phyloP scores from a whole-genome alignment of 495 filamentous ascomycete species.

The Lentithecium fluviatile region DNA sequence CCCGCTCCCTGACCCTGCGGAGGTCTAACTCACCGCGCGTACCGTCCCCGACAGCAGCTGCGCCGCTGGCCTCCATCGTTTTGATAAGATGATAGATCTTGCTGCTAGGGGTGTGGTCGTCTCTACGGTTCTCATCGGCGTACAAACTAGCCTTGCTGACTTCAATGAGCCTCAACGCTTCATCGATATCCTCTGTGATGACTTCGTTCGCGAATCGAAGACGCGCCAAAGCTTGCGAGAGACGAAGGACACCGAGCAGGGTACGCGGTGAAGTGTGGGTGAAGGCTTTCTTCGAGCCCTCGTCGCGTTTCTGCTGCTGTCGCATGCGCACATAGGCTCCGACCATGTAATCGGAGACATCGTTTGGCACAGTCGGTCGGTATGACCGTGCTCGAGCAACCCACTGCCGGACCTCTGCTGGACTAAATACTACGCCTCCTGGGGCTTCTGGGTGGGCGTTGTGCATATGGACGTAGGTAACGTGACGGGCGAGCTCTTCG shows the following conservation, averaged over 20 bases:
- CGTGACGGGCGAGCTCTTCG: conserved; percentile 91
- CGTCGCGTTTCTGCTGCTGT: conserved; percentile 81
- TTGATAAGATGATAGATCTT: conserved; percentile 94
- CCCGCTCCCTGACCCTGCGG: conserved; percentile 79
- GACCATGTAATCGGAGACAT: conserved; percentile 90
- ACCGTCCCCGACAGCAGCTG: conserved; percentile 70
- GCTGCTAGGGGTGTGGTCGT: conserved; percentile 76
- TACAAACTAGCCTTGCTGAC: conserved; percentile 86
- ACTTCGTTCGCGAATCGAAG: conserved; percentile 82
- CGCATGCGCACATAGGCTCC: conserved; percentile 93
- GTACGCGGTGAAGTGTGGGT: conserved; percentile 91
- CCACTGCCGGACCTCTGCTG: conserved; percentile 91
- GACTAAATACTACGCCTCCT: conserved; percentile 71
- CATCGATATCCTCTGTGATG: conserved; percentile 89
- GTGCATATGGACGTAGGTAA: conserved; percentile 97
- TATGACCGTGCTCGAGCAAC: conserved; percentile 87
- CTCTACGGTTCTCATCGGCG: conserved; percentile 58
- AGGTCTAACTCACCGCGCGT: conserved; percentile 77
- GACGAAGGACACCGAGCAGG: conserved; percentile 83
- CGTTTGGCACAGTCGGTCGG: conserved; percentile 78
- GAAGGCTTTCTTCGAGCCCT: conserved; percentile 84
- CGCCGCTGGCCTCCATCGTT: conserved; percentile 75
- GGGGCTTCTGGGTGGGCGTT: conserved; percentile 81
- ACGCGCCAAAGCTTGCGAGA: conserved; percentile 93
- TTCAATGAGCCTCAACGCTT: conserved; percentile 86